phyloP scores from a whole-genome alignment of 495 filamentous ascomycete genomes.

The Pyrenula aspistea region DNA sequence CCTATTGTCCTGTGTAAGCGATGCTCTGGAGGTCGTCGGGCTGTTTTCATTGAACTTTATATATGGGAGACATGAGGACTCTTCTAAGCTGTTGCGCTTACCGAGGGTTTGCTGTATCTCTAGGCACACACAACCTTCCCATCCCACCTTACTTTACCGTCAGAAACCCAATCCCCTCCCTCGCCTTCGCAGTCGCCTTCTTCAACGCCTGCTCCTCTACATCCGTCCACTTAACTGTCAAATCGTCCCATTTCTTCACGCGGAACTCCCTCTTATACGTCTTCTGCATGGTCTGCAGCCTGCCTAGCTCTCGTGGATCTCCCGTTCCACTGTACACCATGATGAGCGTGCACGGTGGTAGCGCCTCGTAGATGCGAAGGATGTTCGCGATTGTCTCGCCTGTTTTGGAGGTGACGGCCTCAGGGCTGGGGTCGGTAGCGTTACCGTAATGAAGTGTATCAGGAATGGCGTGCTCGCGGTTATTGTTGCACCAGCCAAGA shows the following conservation, averaged over 20 bases:
- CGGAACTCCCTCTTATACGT: constrained; percentile 66
- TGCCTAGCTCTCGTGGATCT: constrained; percentile 66
- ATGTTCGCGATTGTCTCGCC: constrained; percentile 40
- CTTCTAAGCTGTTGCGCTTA: too few species aligned
- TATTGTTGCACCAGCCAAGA: constrained; percentile 71
- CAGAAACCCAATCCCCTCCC: constrained; percentile 73
- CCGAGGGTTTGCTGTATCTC: too few species aligned
- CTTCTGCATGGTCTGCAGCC: constrained; percentile 61
- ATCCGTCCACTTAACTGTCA: constrained; percentile 87
- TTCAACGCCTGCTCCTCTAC: constrained; percentile 67
- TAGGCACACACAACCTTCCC: neutral
- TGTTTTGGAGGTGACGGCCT: neutral
- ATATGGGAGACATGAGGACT: too few species aligned
- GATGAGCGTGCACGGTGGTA: constrained; percentile 76
- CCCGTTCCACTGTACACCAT: constrained; percentile 84
- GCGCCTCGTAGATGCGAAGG: constrained; percentile 53
- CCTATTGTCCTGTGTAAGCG: too few species aligned
- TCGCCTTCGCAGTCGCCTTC: constrained; percentile 54
- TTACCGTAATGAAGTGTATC: constrained; percentile 4
- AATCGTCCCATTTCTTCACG: constrained; percentile 73
- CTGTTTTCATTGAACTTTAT: too few species aligned
- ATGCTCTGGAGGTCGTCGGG: too few species aligned
- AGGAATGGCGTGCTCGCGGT: constrained; percentile 4
- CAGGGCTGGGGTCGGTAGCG: constrained; percentile 1
- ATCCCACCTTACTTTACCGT: constrained; percentile 46